Evolutionary conservation across 768 basidiomycete genomes (phyloP).

Genomic region (Lentinula boryana): DNA sequence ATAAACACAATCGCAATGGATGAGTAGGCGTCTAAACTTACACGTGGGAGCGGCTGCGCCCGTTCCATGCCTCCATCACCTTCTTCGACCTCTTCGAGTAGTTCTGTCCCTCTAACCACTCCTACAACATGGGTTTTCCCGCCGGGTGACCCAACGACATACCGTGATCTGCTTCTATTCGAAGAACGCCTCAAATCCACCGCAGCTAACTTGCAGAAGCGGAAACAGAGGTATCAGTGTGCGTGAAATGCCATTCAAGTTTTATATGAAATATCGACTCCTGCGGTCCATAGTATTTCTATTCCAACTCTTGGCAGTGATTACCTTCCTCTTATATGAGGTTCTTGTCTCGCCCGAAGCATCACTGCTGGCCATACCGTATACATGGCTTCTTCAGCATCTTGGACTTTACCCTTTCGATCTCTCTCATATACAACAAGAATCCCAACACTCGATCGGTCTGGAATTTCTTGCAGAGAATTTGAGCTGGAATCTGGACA

Average conservation of each 20-base stretch:
- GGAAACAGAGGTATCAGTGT: constrained; percentile 84
- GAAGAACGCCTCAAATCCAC: constrained; percentile 97
- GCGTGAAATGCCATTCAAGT: constrained; percentile 21
- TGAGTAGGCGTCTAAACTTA: neutral
- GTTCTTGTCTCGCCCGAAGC: constrained; percentile 61
- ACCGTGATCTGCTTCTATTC: constrained; percentile 84
- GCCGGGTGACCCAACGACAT: constrained; percentile 71
- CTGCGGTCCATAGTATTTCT: constrained; percentile 58
- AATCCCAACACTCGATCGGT: neutral
- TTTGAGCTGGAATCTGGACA: neutral
- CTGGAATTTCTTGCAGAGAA: neutral
- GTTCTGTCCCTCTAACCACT: constrained; percentile 21
- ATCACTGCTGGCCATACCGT: constrained; percentile 61
- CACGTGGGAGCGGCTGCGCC: neutral
- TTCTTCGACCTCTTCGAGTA: neutral
- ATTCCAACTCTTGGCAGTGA: constrained; percentile 56
- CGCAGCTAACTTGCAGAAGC: constrained; percentile 69
- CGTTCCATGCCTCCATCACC: neutral
- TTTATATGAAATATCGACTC: constrained; percentile 10
- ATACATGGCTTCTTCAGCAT: constrained; percentile 41
- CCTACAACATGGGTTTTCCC: constrained; percentile 39
- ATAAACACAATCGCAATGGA: no score
- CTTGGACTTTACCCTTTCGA: constrained; percentile 36
- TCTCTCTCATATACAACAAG: constrained; percentile 10
- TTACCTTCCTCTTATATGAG: constrained; percentile 69